Conservation (phyloP, 2,329 filamentous ascomycete species). For the Hypoxylon sp. region DNA sequence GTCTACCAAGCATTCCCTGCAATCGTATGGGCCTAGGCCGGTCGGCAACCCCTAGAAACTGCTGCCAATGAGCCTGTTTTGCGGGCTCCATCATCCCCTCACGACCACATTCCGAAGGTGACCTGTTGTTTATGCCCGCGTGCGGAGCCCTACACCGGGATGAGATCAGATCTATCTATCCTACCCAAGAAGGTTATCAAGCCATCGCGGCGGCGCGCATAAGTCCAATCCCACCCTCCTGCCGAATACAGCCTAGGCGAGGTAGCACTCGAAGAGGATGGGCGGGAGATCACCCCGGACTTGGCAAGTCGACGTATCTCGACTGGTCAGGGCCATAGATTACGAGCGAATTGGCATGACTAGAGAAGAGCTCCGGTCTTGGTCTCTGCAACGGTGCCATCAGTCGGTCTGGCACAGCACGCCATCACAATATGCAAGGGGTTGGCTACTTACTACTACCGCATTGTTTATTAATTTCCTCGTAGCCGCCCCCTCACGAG, state of each 20-base stretch:
- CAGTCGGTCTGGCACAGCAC: slow-evolving; percentile 18
- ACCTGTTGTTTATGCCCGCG: slow-evolving; percentile 10
- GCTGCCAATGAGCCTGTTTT: slow-evolving; percentile 1
- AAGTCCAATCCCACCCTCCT: slow-evolving; percentile 34
- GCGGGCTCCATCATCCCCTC: slow-evolving; percentile 7
- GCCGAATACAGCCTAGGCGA: slow-evolving; percentile 37
- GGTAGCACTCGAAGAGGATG: slow-evolving; percentile 32
- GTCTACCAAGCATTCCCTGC: slow-evolving; percentile 12
- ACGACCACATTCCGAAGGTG: slow-evolving; percentile 23
- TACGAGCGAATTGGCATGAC: slow-evolving; percentile 19
- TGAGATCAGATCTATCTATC: slow-evolving; percentile 35
- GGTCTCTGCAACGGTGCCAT: slow-evolving; percentile 29
- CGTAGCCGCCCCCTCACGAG: slow-evolving; percentile 18
- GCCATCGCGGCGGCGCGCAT: slow-evolving; percentile 20
- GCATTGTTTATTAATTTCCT: slow-evolving; percentile 33
- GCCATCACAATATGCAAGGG: slow-evolving; percentile 33
- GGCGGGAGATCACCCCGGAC: slow-evolving; percentile 42
- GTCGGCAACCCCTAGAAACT: slow-evolving; percentile 2
- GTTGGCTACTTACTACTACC: slow-evolving; percentile 20
- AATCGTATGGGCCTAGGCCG: slow-evolving; percentile 14
- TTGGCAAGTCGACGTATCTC: slow-evolving; percentile 39
- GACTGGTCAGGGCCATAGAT: slow-evolving; percentile 32
- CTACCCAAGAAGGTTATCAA: slow-evolving; percentile 30
- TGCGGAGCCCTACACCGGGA: slow-evolving; percentile 16
- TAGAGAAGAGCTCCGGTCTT: slow-evolving; percentile 12